phyloP scores from a whole-genome alignment of 1,284 basidiomycete genomes.

The Cutaneotrichosporon cyanovorans region DNA sequence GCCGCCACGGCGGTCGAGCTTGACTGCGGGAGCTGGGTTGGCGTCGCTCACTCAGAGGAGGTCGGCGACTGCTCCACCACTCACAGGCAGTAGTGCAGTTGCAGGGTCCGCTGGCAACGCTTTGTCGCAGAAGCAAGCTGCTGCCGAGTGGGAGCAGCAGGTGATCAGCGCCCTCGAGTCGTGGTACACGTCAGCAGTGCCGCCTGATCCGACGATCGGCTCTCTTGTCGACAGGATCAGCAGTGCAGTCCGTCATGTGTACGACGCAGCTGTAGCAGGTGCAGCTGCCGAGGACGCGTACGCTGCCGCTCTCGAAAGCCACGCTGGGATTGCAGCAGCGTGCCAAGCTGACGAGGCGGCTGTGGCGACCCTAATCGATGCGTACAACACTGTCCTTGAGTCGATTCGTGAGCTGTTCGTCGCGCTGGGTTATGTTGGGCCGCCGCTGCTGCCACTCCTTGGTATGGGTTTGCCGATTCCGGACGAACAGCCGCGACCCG shows the following conservation, averaged over 20 bases:
- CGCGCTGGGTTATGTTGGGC: constrained; percentile 41
- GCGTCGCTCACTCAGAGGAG: too few relatives aligned
- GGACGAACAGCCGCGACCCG: constrained; percentile 31
- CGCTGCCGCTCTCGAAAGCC: constrained; percentile 25
- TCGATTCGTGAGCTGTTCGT: constrained; percentile 30
- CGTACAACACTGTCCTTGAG: constrained; percentile 20
- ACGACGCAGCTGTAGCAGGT: constrained; percentile 35
- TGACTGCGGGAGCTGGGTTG: too few relatives aligned
- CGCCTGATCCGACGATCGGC: constrained; percentile 13
- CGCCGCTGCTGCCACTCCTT: constrained; percentile 18
- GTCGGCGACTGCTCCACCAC: constrained; percentile 10
- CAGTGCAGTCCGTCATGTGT: constrained; percentile 33
- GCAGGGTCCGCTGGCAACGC: too few relatives aligned
- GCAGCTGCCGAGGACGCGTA: constrained; percentile 38
- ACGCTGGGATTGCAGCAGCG: constrained; percentile 23
- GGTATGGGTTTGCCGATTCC: constrained; percentile 5
- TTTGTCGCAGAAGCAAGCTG: neutral
- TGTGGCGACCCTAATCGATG: constrained; percentile 1
- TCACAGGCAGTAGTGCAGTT: too few relatives aligned
- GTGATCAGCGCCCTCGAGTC: constrained; percentile 18
- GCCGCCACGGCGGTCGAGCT: constrained; percentile 1
- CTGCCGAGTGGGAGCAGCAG: constrained; percentile 15
- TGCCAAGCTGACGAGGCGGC: constrained; percentile 30
- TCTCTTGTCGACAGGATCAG: constrained; percentile 27
- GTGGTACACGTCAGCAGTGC: constrained; percentile 2